Percentiles rank a stretch among this genome's conserved stretches.
These are phyloP conservation scores for Scytalidium sp. DNA, from an alignment of 2,329 filamentous ascomycete genomes.

Conservation along the genomic window DNA sequence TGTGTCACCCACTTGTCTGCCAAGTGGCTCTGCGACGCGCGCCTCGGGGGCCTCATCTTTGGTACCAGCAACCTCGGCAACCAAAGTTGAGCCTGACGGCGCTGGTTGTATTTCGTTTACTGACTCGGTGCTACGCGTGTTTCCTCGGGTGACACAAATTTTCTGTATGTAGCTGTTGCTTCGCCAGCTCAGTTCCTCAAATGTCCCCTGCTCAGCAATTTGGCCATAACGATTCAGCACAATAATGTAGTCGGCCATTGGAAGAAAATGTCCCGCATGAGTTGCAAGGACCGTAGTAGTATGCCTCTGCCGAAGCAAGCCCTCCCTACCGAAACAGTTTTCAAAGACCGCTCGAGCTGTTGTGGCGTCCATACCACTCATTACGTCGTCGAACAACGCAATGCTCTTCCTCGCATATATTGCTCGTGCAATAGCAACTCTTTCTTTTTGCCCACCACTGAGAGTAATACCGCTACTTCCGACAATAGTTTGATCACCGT, in stretches of 20 bases:
- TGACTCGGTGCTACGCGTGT: background rate
- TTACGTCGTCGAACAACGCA: slow-evolving; percentile 19
- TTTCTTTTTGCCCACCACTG: slow-evolving; percentile 13
- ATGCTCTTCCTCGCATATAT: slow-evolving; percentile 9
- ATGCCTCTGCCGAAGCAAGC: slow-evolving; percentile 1
- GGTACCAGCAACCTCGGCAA: background rate
- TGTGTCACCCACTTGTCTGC: slow-evolving; percentile 10
- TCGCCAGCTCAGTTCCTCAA: slow-evolving; percentile 17
- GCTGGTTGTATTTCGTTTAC: background rate
- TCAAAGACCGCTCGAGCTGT: slow-evolving; percentile 11
- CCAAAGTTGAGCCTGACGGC: background rate
- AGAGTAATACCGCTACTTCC: slow-evolving; percentile 15
- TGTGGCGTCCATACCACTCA: slow-evolving; percentile 18
- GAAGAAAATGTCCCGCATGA: slow-evolving; percentile 17
- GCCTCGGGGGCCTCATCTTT: slow-evolving; percentile 2
- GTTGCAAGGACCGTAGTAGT: slow-evolving; percentile 2
- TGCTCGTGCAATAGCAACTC: slow-evolving; percentile 22
- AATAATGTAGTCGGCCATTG: slow-evolving; percentile 36
- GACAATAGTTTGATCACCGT: slow-evolving; percentile 21
- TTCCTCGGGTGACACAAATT: background rate
- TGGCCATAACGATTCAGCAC: slow-evolving; percentile 30
- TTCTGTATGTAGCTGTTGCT: background rate
- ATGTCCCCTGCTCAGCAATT: slow-evolving; percentile 34
- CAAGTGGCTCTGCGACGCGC: too few species aligned
- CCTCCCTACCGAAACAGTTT: slow-evolving; percentile 4